Evolutionary conservation across 441 rosid genomes (phyloP), one percentile per base, ranked within the genome.

Genomic region (Eruca vesicaria): DNA sequence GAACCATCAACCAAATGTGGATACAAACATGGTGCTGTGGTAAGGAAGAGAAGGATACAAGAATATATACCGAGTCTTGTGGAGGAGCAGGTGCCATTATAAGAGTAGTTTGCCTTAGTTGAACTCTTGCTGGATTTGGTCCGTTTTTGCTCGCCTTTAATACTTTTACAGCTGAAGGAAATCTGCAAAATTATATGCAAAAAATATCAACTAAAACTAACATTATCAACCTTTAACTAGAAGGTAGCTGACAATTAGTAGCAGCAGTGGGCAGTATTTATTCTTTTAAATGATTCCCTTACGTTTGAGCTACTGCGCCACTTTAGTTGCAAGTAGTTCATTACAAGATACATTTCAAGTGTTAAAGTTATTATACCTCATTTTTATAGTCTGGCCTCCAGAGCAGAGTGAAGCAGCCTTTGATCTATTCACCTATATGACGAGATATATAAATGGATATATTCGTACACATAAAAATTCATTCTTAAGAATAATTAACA

Each of bases 401-500:
- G 80, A 75, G 60, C 72, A 78, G 48, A 95, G 86, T 78, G 62
- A 66, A 72, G 72, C 45, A 66, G 87, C 88, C 82, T 86, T 93
- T 82, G 85, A 69, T 60, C 86, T 86, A 73, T 95, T 93, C 81
- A 95, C 95, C 99, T 95, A 85, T 56, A 23, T 8, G 68, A 79
- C 23, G 76, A 82, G 48, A 41, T 45, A 64, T 16, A 41, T 33
- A 45, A 63, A 36, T 53, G 23, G 48, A 20, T 1, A 20, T 65
- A 69, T 67, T 73, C 9, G 7, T 10, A 63, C 58, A 15, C 10
- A 3, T 32, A 41, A 57, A 63, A 18, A 43, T 18, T 35, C 70
- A 64, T 33, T 23, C 14, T 48, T 16, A 1, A 48, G 71, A 31
- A 53, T 28, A 55, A 53, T 23, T 36, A 48, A 8, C 41, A 43